Percentiles rank a stretch among this genome's conserved stretches.
These are phyloP conservation scores for Cladosporium sp. DNA, from an alignment of 2,329 filamentous ascomycete genomes.

Conservation along the genomic window DNA sequence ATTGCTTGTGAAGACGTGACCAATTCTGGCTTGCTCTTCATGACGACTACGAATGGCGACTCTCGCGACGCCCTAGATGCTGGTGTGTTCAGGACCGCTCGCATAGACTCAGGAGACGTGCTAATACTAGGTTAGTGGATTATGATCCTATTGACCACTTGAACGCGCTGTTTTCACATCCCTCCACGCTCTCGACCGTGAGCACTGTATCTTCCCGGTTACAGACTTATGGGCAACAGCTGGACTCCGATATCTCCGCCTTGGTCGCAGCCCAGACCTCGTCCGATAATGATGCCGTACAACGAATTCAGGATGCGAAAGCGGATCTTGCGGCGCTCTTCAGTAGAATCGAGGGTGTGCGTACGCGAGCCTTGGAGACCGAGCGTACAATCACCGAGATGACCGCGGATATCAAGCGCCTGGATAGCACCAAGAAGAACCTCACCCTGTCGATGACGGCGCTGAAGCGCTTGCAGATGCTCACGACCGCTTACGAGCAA, in stretches of 20 bases:
- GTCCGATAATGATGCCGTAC: conserved; percentile 78
- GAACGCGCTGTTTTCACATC: conserved; percentile 87
- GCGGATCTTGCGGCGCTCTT: conserved; percentile 84
- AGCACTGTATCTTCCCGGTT: conserved; percentile 67
- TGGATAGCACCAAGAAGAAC: conserved; percentile 95
- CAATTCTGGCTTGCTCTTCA: neutral
- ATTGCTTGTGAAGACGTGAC: too few species aligned
- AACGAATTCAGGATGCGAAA: conserved; percentile 87
- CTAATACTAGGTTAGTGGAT: conserved; percentile 49
- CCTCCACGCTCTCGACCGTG: conserved; percentile 74
- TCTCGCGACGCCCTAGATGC: conserved; percentile 9
- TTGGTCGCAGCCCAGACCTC: conserved; percentile 72
- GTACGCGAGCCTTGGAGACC: conserved; percentile 80
- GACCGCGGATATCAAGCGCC: conserved; percentile 96
- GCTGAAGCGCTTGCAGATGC: conserved; percentile 93
- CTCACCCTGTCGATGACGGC: conserved; percentile 96
- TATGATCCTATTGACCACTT: conserved; percentile 92
- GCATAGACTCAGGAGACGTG: neutral
- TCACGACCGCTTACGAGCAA: conserved; percentile 98
- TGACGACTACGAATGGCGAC: conserved; percentile 9
- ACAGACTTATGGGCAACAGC: conserved; percentile 68
- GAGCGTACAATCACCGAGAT: conserved; percentile 96
- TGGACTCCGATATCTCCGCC: conserved; percentile 68
- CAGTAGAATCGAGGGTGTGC: conserved; percentile 88
- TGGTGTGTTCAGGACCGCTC: neutral